Evolutionary conservation across 192 early-diverging fungal species (phyloP), one percentile per base, ranked within the genome.

Genomic region (Coemansia sp.): DNA sequence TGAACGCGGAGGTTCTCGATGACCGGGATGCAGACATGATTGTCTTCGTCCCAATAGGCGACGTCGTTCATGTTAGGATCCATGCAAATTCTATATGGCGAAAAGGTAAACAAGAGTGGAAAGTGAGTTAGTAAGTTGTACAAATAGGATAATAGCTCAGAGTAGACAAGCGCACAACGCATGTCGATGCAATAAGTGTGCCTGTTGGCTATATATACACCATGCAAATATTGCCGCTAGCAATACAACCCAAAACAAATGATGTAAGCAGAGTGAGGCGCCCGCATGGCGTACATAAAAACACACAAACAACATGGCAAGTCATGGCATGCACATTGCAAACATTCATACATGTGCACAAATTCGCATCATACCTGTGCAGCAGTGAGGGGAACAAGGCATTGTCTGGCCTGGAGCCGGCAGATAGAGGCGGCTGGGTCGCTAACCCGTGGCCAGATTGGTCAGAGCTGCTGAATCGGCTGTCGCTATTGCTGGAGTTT

Each of bases 371-470:
- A 41, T 78, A 78, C 76, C 76, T 77, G 62, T 82, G 65, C 19
- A 82, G 67, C n/a, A 74, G 69, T n/a, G 69, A 68, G 23, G 80
- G 80, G 45, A 82, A 82, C 51, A 77, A 61, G 15, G 66, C 68
- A 45, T 42, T 70, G 19, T 77, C 75, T 14, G 72, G 31, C 50
- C 66, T 74, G 5, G 59, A 41, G 31, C 63, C 69, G 17, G 65
- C 32, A 48, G 68, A 45, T 14, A 60, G 19, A n/a, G 65, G 37
- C 38, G 44, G 32, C 45, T 57, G 62, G 70, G 64, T 73, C 58
- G 74, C 67, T 63, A 75, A 57, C 50, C 68, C 67, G 64, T 66
- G 68, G 27, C 64, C 60, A 17, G 66, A 36, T 44, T 62, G 73
- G 29, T 76, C 74, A 46, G 68, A 55, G 65, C 71, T 82, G 65